Evolutionary conservation across 495 filamentous ascomycete species (phyloP).

Genomic region (Aspergillus panamensis): DNA sequence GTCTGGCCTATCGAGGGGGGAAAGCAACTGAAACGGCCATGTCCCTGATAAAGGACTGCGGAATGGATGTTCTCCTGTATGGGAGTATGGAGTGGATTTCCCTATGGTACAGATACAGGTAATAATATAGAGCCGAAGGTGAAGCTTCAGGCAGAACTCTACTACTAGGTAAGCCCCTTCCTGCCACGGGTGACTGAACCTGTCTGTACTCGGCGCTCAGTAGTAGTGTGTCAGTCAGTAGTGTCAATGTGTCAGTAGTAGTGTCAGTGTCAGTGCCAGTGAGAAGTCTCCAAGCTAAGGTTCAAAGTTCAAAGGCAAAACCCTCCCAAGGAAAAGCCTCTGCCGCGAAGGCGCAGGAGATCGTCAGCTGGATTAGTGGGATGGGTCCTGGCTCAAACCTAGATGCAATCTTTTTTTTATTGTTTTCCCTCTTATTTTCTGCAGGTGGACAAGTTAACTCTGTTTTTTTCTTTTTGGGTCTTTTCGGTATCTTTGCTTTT

Average conservation of each 20-base stretch:
- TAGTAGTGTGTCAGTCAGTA: too few relatives aligned
- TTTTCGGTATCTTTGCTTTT: too few relatives aligned
- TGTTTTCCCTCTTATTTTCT: neutral
- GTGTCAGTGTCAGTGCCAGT: neutral
- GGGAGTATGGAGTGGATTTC: too few relatives aligned
- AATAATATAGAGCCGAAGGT: too few relatives aligned
- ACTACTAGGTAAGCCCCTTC: too few relatives aligned
- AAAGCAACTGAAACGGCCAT: neutral
- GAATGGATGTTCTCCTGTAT: too few relatives aligned
- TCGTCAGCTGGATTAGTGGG: conserved; percentile 5
- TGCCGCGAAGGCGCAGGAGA: conserved; percentile 8
- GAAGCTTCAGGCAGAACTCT: too few relatives aligned
- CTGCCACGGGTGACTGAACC: too few relatives aligned
- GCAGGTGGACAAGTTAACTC: neutral
- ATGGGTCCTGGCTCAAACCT: neutral
- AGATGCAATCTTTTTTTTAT: neutral
- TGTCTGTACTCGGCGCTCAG: too few relatives aligned
- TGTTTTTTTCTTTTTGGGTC: neutral
- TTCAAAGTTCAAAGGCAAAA: neutral
- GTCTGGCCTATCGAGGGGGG: neutral
- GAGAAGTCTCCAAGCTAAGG: neutral
- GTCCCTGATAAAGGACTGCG: neutral
- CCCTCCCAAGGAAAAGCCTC: neutral
- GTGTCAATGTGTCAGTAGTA: too few relatives aligned
- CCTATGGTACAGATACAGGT: too few relatives aligned